phyloP scores from a whole-genome alignment of 2,329 filamentous ascomycete genomes.

The Clathrospora elynae region DNA sequence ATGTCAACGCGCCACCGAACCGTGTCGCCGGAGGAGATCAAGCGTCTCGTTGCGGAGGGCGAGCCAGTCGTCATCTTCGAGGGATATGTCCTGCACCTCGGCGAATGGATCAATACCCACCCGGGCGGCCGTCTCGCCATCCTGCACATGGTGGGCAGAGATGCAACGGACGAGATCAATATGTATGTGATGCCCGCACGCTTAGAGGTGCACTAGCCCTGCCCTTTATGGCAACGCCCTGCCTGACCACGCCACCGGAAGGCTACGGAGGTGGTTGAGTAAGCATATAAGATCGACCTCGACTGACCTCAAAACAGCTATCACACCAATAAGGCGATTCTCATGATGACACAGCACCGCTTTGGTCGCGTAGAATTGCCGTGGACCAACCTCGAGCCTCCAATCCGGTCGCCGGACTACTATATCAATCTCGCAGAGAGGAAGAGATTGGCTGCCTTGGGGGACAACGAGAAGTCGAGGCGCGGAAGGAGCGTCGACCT shows the following conservation, averaged over 20 bases:
- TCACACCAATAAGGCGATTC: conserved; percentile 60
- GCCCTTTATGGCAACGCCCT: conserved; percentile 12
- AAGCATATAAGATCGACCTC: conserved; percentile 23
- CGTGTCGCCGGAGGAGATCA: conserved; percentile 55
- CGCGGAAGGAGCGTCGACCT: conserved; percentile 35
- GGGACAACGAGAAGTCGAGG: conserved; percentile 15
- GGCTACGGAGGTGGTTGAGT: conserved; percentile 14
- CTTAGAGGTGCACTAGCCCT: conserved; percentile 11
- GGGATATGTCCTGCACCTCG: conserved; percentile 60
- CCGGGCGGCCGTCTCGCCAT: conserved; percentile 65
- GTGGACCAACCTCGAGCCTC: conserved; percentile 65
- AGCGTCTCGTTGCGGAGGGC: conserved; percentile 60
- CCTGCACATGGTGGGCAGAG: conserved; percentile 65
- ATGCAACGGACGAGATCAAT: conserved; percentile 65
- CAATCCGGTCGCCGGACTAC: conserved; percentile 59
- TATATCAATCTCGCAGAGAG: conserved; percentile 31
- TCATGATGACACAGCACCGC: conserved; percentile 64
- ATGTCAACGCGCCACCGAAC: conserved; percentile 33
- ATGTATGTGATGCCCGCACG: conserved; percentile 51
- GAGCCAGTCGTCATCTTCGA: conserved; percentile 63
- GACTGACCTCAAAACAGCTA: conserved; percentile 55
- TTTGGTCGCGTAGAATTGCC: conserved; percentile 62
- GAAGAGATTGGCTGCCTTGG: conserved; percentile 9
- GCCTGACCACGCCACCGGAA: conserved; percentile 10
- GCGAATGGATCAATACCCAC: conserved; percentile 63